Conservation (phyloP, 2,329 filamentous ascomycete species). For the Exophiala alcalophila region DNA sequence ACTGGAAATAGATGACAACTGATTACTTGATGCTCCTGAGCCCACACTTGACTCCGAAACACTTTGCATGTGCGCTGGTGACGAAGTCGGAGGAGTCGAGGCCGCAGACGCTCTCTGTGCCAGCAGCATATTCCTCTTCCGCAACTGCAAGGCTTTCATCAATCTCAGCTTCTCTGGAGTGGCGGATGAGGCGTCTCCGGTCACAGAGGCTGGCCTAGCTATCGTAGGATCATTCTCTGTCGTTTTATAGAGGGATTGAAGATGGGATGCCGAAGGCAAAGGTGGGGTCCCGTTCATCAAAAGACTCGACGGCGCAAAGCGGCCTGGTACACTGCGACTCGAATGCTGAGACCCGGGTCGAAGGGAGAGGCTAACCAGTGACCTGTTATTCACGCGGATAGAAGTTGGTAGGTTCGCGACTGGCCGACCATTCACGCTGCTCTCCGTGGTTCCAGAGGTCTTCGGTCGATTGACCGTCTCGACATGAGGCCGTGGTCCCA, state of each 20-base stretch:
- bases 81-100: constrained; percentile 2
- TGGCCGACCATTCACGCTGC: constrained; percentile 55
- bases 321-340: constrained; percentile 42
- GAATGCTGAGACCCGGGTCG: constrained; percentile 48
- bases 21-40: constrained; percentile 5
- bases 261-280: constrained; percentile 24
- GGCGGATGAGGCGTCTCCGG: constrained; percentile 40
- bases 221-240: constrained; percentile 17
- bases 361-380: constrained; percentile 28
- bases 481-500: constrained; percentile 77
- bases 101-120: constrained; percentile 29
- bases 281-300: constrained; percentile 22
- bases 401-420: constrained; percentile 77
- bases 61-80: constrained; percentile 12
- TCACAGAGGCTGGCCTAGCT: constrained; percentile 22
- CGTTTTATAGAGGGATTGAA: constrained; percentile 18
- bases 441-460: constrained; percentile 50
- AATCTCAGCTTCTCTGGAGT: constrained; percentile 86
- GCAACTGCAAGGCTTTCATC: constrained; percentile 89
- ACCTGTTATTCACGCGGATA: constrained; percentile 63
- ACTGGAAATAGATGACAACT: constrained; percentile 17
- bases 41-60: constrained; percentile 15
- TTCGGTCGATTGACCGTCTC: constrained; percentile 60
- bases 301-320: constrained; percentile 25
- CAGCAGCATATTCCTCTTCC: constrained; percentile 69